Percentiles rank a stretch among this genome's conserved stretches.
phyloP scores from a whole-genome alignment of 805 yeast species.

The Saccharomycopsis capsularis region DNA sequence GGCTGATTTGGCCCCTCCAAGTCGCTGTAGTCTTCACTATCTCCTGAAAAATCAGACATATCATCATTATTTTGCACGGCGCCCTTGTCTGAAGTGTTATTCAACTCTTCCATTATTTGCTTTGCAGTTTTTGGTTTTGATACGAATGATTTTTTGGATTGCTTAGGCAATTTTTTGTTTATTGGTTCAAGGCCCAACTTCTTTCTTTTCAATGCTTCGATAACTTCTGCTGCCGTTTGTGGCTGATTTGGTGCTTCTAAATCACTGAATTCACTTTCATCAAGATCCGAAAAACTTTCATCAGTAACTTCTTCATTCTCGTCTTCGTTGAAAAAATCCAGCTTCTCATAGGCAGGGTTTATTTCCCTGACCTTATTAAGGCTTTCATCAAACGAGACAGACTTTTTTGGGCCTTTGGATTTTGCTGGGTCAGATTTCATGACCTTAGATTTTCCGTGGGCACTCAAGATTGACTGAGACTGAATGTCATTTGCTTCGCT shows the following conservation, averaged over 20 bases:
- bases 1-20: conserved; percentile 25
- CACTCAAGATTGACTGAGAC: no score
- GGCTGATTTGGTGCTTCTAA: conserved; percentile 24
- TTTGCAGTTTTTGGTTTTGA: conserved; percentile 13
- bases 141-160: conserved; percentile 9
- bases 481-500: conserved; percentile 1
- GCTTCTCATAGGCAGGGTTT: conserved; percentile 20
- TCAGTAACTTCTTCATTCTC: conserved; percentile 28
- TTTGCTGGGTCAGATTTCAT: no score
- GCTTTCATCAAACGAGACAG: conserved; percentile 15
- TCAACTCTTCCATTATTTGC: conserved; percentile 25
- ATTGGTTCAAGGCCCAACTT: conserved; percentile 1
- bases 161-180: neutral
- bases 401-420: conserved; percentile 30
- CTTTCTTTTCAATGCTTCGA: conserved; percentile 36
- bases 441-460: no score
- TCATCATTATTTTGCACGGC: conserved; percentile 12
- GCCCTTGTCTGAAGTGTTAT: neutral
- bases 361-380: conserved; percentile 17
- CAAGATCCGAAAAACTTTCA: conserved; percentile 30
- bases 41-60: conserved; percentile 28
- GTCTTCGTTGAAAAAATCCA: conserved; percentile 25
- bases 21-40: conserved; percentile 23
- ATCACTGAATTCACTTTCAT: conserved; percentile 24
- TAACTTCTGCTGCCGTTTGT: conserved; percentile 37